These are phyloP conservation scores for Euphorbia pulcherrima DNA, from an alignment of 345 rosid species.

Conservation along the genomic window DNA sequence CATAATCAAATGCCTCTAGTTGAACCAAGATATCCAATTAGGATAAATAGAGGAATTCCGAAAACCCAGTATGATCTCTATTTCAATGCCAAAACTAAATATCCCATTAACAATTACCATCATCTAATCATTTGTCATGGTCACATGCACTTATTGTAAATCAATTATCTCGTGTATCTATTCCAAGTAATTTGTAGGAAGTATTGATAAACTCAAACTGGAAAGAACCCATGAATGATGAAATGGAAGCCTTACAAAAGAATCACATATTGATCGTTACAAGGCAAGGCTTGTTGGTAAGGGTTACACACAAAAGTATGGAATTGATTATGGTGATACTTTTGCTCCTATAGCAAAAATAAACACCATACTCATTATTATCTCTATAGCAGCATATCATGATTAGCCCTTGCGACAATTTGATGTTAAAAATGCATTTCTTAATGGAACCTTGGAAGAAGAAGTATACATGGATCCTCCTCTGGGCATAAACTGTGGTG, in stretches of 20 bases:
- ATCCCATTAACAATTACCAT: background rate
- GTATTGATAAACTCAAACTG: background rate
- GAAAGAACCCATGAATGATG: background rate
- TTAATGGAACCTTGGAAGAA: background rate
- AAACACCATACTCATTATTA: background rate
- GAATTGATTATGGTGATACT: background rate
- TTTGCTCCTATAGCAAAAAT: conserved; percentile 1
- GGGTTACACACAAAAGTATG: background rate
- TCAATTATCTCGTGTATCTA: conserved; percentile 4
- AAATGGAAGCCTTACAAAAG: background rate
- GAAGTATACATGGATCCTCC: conserved; percentile 11
- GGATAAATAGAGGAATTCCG: background rate
- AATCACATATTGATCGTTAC: background rate
- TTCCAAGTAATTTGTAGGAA: conserved; percentile 8
- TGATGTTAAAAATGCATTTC: conserved; percentile 1
- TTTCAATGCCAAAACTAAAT: background rate
- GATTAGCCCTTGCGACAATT: conserved; percentile 1
- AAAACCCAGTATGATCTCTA: background rate
- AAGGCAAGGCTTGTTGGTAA: background rate
- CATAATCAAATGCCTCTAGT: background rate
- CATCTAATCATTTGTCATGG: background rate
- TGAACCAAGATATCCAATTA: background rate
- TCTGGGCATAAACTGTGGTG: background rate
- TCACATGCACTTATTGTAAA: background rate
- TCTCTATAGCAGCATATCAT: background rate